Evolutionary conservation across 1,284 basidiomycete genomes (phyloP), one percentile per base, ranked within the genome.

Genomic region (Boletus calvinii): DNA sequence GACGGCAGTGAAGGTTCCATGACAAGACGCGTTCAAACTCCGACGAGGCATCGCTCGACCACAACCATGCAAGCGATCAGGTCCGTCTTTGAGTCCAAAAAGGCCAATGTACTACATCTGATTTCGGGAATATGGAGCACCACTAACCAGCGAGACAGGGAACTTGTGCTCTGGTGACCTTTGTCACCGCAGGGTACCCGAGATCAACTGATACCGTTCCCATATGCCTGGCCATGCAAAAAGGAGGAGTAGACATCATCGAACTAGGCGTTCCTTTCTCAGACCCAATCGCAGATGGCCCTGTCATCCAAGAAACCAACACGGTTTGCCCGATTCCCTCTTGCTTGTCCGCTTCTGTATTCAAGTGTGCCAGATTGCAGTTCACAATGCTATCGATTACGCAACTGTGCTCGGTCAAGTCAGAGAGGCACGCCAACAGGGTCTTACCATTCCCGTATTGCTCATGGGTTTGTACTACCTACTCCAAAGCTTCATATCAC

Each of bases 211-310:
- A 90, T 56, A 98, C 96, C 1, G 92, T 97, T 13, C 85, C 91
- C 4, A 78, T 96, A 51, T 72, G 98, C 76, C 83, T 98, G 35
- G 90, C 90, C 18, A 90, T 99, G 81, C 88, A 98, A 72, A 80
- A 82, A 41, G 96, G 95, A 44, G 97, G 96, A 20, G 85, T 92
- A 42, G 94, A 98, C 70, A 84, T 98, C 59, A 96, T 99, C 59
- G 96, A 99, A 72, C 81, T 99, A 31, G 97, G 97, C 24, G 82
- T 98, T 34, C 96, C 94, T 0, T 98, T 98, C 77, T 94, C 91
- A 52, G 96, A 99, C 75, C 96, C 96, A 9, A 92, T 94, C 62
- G 96, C 94, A 1, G 96, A 99, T 74, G 90, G 96, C 0, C 88
- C 87, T 18, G 84, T 85, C 6, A 98, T 99, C 58, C 96, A 98